Conservation (phyloP, 306 rosid species). For the Sindora glabra region DNA sequence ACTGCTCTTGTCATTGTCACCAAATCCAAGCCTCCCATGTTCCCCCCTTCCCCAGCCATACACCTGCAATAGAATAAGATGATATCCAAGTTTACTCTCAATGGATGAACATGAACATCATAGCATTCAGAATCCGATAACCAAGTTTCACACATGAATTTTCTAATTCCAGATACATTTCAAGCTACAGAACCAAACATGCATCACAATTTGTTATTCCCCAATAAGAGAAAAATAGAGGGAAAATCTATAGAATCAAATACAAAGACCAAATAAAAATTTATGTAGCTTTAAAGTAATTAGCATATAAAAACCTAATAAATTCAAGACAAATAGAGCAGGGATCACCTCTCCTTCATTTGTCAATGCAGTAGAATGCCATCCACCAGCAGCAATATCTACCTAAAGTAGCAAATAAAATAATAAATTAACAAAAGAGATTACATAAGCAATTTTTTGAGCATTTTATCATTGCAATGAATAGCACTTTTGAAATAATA, state of each 20-base stretch:
- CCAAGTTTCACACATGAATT: background rate
- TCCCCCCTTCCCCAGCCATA: conserved; percentile 99
- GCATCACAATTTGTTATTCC: background rate
- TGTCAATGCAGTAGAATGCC: conserved; percentile 96
- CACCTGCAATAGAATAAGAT: conserved; percentile 48
- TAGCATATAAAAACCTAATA: conserved; percentile 11
- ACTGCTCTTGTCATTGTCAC: conserved; percentile 97
- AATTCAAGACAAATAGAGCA: conserved; percentile 9
- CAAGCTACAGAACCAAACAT: background rate
- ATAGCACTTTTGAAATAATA: no score
- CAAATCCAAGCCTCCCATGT: conserved; percentile 98
- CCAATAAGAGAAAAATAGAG: no score
- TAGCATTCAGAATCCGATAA: background rate
- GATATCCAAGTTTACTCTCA: conserved; percentile 1
- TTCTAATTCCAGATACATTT: background rate
- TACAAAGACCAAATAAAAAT: no score
- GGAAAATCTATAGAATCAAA: no score
- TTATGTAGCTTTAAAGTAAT: background rate
- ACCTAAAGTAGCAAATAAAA: conserved; percentile 39
- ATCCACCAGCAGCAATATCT: conserved; percentile 99
- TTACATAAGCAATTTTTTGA: conserved; percentile 2
- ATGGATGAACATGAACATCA: background rate
- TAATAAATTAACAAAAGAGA: background rate
- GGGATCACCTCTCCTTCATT: conserved; percentile 78
- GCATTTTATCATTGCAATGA: background rate